These are phyloP conservation scores for Acorus calamus DNA, from an alignment of 106 monocot species.

Conservation along the genomic window DNA sequence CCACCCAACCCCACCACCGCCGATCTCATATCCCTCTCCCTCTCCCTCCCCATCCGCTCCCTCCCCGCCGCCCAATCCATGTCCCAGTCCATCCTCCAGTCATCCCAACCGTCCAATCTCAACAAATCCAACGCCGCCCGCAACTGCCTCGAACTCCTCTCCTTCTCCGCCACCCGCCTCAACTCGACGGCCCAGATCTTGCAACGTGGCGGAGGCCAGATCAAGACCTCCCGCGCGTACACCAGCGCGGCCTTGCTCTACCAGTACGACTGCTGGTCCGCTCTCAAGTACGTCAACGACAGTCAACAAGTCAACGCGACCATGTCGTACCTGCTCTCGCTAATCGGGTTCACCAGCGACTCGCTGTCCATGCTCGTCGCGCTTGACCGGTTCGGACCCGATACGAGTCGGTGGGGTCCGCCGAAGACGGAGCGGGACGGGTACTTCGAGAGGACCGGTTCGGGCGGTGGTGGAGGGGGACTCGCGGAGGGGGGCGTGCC, in stretches of 20 bases:
- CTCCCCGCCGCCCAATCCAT: constrained; percentile 25
- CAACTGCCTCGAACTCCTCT: constrained; percentile 41
- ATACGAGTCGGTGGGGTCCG: constrained; percentile 31
- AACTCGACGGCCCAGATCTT: background rate
- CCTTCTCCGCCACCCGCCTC: constrained; percentile 24
- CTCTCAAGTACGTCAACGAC: constrained; percentile 60
- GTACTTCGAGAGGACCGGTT: constrained; percentile 36
- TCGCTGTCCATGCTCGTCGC: constrained; percentile 41
- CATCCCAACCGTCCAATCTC: constrained; percentile 32
- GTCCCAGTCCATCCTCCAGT: constrained; percentile 31
- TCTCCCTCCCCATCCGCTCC: constrained; percentile 18
- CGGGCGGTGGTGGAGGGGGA: background rate
- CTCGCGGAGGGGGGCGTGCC: background rate
- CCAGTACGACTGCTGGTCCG: constrained; percentile 85
- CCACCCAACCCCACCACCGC: constrained; percentile 23
- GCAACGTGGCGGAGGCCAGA: background rate
- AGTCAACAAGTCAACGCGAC: constrained; percentile 31
- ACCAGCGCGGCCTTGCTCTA: constrained; percentile 54
- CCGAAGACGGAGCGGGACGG: constrained; percentile 85
- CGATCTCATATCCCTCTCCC: constrained; percentile 14
- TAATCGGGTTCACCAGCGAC: constrained; percentile 26
- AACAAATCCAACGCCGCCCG: constrained; percentile 33
- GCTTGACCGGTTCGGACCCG: constrained; percentile 34
- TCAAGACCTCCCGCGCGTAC: constrained; percentile 16
- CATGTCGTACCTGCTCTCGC: constrained; percentile 32